phyloP scores from a whole-genome alignment of 2,329 filamentous ascomycete genomes.

The Sclerotinia nivalis region DNA sequence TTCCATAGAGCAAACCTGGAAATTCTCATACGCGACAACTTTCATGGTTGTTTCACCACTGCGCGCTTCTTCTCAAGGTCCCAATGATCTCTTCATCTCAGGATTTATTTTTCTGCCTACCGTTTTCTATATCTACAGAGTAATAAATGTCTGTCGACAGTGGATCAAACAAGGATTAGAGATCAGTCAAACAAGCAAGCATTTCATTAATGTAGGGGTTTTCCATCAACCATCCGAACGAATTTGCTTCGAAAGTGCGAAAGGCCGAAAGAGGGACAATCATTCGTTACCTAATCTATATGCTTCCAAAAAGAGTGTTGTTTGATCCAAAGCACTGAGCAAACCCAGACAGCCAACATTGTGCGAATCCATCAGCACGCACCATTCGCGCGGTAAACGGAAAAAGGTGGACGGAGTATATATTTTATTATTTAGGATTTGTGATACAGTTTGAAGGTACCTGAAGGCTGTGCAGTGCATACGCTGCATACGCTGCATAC shows the following conservation, averaged over 20 bases:
- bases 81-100: neutral
- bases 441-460: conserved; percentile 30
- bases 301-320: conserved; percentile 10
- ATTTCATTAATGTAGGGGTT: neutral
- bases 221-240: neutral
- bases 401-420: conserved; percentile 25
- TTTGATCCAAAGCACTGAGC: conserved; percentile 7
- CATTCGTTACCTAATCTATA: conserved; percentile 2
- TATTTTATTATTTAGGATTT: conserved; percentile 27
- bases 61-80: neutral
- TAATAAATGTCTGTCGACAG: conserved; percentile 2
- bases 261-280: neutral
- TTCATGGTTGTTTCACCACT: conserved; percentile 17
- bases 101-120: neutral
- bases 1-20: conserved; percentile 19
- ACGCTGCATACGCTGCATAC: conserved; percentile 30
- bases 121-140: neutral
- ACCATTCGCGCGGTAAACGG: conserved; percentile 25
- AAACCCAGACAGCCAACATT: conserved; percentile 12
- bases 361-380: conserved; percentile 25
- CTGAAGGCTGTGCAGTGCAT: conserved; percentile 32
- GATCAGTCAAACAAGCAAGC: neutral
- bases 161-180: conserved; percentile 20
- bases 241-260: neutral
- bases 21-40: conserved; percentile 10